Evolutionary conservation across 2,329 filamentous ascomycete genomes (phyloP).

Genomic region (Fusarium sambucinum): DNA sequence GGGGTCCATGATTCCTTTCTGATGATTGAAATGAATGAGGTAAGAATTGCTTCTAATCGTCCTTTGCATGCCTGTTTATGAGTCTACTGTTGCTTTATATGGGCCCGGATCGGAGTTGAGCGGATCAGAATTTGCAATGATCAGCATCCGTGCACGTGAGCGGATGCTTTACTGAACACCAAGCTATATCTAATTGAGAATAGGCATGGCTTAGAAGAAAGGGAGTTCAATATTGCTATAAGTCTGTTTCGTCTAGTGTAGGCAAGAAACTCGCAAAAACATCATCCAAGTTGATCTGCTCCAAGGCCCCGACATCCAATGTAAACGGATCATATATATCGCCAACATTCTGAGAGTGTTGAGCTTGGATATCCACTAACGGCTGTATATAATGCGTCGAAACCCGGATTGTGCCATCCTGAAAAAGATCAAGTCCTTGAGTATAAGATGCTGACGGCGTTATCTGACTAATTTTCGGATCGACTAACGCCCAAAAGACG

Average conservation of each 20-base stretch:
- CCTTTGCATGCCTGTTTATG: background rate
- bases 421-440: background rate
- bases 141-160: conserved; percentile 19
- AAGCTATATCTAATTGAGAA: background rate
- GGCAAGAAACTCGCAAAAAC: conserved; percentile 10
- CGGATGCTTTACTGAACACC: background rate
- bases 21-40: background rate
- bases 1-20: conserved; percentile 16
- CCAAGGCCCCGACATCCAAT: conserved; percentile 5
- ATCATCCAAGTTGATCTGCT: conserved; percentile 17
- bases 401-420: conserved; percentile 12
- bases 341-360: background rate
- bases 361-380: background rate
- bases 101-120: background rate
- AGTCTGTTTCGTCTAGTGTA: background rate
- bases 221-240: background rate
- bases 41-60: background rate
- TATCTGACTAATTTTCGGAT: conserved; percentile 21
- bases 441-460: background rate
- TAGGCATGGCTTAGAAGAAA: background rate
- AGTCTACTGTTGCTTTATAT: background rate
- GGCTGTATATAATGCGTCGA: conserved; percentile 23
- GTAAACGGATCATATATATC: background rate
- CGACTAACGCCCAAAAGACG: conserved; percentile 19
- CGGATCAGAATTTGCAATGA: background rate